Evolutionary conservation across 192 early-diverging fungal genomes (phyloP).

Genomic region (Linnemannia elongata): DNA sequence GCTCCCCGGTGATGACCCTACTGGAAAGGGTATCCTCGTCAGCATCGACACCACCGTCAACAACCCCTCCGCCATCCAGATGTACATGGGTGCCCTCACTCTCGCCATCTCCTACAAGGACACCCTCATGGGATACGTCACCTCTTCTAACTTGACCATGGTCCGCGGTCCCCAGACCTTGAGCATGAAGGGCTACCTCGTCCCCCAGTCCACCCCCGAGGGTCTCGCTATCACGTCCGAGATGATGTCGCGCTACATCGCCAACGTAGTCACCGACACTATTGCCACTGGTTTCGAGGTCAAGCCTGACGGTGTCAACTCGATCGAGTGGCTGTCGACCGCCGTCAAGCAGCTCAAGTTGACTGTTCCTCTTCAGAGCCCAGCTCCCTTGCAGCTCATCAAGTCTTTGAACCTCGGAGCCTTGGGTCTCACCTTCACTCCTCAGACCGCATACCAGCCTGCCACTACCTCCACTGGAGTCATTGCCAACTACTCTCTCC

Average conservation of each 20-base stretch:
- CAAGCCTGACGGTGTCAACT: slow-evolving; percentile 57
- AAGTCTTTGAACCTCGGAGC: slow-evolving; percentile 61
- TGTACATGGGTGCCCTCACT: too few relatives aligned
- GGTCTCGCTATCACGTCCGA: slow-evolving; percentile 56
- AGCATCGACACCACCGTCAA: slow-evolving; percentile 58
- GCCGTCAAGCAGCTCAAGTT: slow-evolving; percentile 53
- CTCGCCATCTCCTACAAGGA: background rate
- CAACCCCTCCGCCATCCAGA: slow-evolving; percentile 17
- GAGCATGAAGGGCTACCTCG: slow-evolving; percentile 58
- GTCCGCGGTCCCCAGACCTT: slow-evolving; percentile 56
- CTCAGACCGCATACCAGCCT: background rate
- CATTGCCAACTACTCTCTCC: slow-evolving; percentile 55
- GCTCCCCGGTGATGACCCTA: slow-evolving; percentile 62
- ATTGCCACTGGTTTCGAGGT: slow-evolving; percentile 59
- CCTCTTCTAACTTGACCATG: slow-evolving; percentile 55
- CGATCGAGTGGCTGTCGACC: slow-evolving; percentile 55
- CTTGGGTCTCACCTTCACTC: slow-evolving; percentile 56
- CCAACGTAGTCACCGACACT: slow-evolving; percentile 53
- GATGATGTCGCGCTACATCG: slow-evolving; percentile 64
- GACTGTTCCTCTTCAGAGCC: slow-evolving; percentile 56
- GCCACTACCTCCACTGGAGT: slow-evolving; percentile 21
- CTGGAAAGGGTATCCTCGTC: slow-evolving; percentile 64
- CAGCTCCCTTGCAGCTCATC: slow-evolving; percentile 57
- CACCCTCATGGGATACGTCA: slow-evolving; percentile 60
- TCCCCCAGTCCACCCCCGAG: slow-evolving; percentile 57